Evolutionary conservation across 1,284 basidiomycete species (phyloP), one percentile per base, ranked within the genome.

Genomic region (Ceratorhiza oryzae-sativae): DNA sequence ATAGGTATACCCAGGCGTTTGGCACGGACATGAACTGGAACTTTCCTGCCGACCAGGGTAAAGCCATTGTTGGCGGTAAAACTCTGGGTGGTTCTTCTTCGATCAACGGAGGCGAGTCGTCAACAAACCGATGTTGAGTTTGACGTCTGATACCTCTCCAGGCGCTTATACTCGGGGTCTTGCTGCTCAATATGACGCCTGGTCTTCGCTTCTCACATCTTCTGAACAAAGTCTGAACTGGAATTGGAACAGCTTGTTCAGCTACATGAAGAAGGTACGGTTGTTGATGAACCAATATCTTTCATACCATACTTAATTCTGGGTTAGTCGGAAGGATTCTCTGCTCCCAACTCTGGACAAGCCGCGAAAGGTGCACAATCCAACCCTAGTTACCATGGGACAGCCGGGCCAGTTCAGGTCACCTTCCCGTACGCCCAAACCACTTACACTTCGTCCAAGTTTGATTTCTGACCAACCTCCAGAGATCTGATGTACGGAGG

Each of bases 51-150:
- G 84, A 85, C 20, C 80, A 82, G 58, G 83, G 82, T 18, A 84
- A 80, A 75, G 77, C 78, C 10, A 84, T 87, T 42, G 78, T 78
- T 60, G 84, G 85, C 32, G 87, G 87, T 1, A 86, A 85, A 77
- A 86, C 86, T 0, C 82, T 90, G 1, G 88, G 88, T 34, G 88
- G 88, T 0, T 82, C 83, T 56, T 83, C 85, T 41, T 86, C 86
- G 0, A 86, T 89, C 77, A 89, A 89, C 76, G 87, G 87, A 34
- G 86, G 80, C 9, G 80, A 82, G 12, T 88, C 86, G 80, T 8
- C 39, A 60, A 15, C 39, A 15, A 13, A 30, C 48, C 32, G 2
- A 30, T 30, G 12, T 32, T 23, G 56, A 13, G 27, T 10, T 32
- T 39, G 9, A 53, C 3, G 49, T 41, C n/a, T 39, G 25, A 41